Evolutionary conservation across 306 rosid genomes (phyloP), one percentile per base, ranked within the genome.

Genomic region (Ochetophila trinervis): DNA sequence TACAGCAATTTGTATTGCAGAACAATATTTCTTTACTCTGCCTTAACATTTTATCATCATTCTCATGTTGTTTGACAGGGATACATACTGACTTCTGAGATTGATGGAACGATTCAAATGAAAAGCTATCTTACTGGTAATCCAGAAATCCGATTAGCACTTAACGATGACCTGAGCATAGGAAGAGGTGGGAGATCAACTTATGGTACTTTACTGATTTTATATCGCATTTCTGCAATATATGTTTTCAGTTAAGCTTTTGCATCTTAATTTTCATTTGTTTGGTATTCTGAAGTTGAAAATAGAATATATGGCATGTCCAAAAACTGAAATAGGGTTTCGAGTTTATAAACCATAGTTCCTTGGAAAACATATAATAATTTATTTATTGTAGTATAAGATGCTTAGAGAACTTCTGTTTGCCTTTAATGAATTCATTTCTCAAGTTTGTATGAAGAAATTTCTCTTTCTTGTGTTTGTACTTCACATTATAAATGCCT

Each of bases 81-180:
- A 60, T 89, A 89, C 69, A 85, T 89, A 68, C 69, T 89, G 80
- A 89, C 96, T 67, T 89, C 91, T 71, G 96, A 89, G 82, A 89
- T 89, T 75, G 96, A 89, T 71, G 95, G 96, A 56, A 89, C 96
- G 67, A 89, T 89, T 75, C 96, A 89, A 89, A 89, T 89, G 94
- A 89, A 85, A 76, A 89, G 96, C 74, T 87, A 89, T 85, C 96
- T 89, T 68, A 69, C 79, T 71, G 96, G 96, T 24, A 83, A 83
- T 84, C 96, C 95, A 67, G 96, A 87, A 81, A 87, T 87, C 62
- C 87, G 94, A 36, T 66, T 89, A 73, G 96, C 95, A 67, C 91
- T 89, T 61, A 87, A 89, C 79, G 96, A 89, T 24, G 96, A 89
- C 79, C 89, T 89, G 70, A 55, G 79, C 69, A 81, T 89, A 44